Base-by-base conservation (phyloP, 768 basidiomycete genomes). In the Mycena vulgaris region DNA sequence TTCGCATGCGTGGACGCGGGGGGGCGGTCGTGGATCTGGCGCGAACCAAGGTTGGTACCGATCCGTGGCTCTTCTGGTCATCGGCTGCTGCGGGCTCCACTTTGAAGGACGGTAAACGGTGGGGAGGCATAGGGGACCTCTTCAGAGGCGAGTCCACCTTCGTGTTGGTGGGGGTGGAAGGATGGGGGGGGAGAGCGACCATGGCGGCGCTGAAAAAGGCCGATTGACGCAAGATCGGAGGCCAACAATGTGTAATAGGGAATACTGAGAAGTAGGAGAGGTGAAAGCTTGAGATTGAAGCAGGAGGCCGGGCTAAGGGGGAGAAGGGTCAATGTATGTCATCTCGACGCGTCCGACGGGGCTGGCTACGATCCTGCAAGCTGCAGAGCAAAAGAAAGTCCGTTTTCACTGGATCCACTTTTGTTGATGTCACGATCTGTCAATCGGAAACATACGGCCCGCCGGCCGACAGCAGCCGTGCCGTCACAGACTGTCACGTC, bases 91-190 rank as follows among this genome's bases (percentile, higher is more conserved):
- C 28, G 23, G 62, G 42, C 8, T 40, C 39, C 9, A 1, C 28
- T 27, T 31, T 55, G 63, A 55, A 66, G 73, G 49, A 72, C 37
- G 57, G 69, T 5, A 60, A 74, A 59, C 37, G 68, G 31, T 68
- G 63, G 68, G 58, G 61, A 66, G 61, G 68, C 40, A 63, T 37
- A 19, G 63, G 48, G 7, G 45, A 64, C 13, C 47, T 16, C n/a
- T 39, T 21, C 8, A 49, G 5, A 33, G 47, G 23, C 39, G 19
- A 2, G 13, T 51, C 59, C 59, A 62, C 6, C 25, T 58, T 31
- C 11, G 27, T 4, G 28, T 16, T 27, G 17, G 2, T n/a, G 31
- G 48, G 4, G 10, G 25, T n/a, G 17, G 62, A 47, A 27, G 56
- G 60, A 48, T 33, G 70, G 25, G 35, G 30, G 61, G 51, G 16